Conservation (phyloP, 2,329 filamentous ascomycete species). For the Nemania abortiva region DNA sequence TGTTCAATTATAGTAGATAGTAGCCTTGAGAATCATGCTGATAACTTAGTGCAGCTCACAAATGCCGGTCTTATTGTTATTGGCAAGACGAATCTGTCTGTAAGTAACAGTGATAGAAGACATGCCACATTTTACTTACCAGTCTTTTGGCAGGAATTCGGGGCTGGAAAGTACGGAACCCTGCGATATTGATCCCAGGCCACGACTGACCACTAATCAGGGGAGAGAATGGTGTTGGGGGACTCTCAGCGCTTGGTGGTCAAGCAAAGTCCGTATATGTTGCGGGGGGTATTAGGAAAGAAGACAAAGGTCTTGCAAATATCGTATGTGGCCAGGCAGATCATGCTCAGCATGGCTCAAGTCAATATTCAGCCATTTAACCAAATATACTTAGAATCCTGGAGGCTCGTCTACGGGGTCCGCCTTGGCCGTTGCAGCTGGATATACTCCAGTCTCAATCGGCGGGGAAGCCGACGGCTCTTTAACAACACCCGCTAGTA, state of each 20-base stretch:
- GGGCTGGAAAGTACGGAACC: background rate
- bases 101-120: background rate
- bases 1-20: background rate
- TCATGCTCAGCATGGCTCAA: background rate
- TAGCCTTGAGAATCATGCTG: background rate
- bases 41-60: background rate
- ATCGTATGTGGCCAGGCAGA: background rate
- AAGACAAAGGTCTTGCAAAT: background rate
- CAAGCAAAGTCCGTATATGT: background rate
- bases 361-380: background rate
- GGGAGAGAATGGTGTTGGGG: background rate
- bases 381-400: background rate
- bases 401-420: background rate
- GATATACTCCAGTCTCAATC: background rate
- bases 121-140: background rate
- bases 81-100: background rate
- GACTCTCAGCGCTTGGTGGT: background rate
- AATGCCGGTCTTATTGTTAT: background rate
- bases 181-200: background rate
- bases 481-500: background rate
- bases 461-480: background rate
- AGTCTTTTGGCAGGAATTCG: background rate
- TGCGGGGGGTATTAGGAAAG: background rate
- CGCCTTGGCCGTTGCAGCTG: background rate
- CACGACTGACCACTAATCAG: background rate